A percentile compares a stretch with the other conserved stretches of the same genome.
Conservation (phyloP, 441 rosid species). For the Pelargonium australe region DNA sequence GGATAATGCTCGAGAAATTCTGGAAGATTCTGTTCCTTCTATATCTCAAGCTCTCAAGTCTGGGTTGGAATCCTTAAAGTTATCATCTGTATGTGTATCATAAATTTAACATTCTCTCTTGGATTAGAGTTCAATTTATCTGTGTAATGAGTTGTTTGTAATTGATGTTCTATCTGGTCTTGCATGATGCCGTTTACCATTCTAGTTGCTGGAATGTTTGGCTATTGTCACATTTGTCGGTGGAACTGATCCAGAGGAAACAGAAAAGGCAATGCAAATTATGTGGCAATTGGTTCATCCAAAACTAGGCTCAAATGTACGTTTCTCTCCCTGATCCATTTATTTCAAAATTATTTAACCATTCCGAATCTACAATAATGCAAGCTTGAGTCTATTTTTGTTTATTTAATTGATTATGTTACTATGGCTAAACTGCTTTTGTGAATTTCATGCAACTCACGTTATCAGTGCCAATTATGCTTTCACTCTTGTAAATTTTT, state of each 20-base stretch:
- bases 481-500: no score
- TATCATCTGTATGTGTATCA: slow-evolving; percentile 43
- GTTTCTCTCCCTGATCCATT: slow-evolving; percentile 16
- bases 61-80: slow-evolving; percentile 44
- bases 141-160: neutral
- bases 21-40: slow-evolving; percentile 57
- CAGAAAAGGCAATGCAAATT: slow-evolving; percentile 71
- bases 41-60: slow-evolving; percentile 69
- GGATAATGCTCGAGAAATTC: slow-evolving; percentile 55
- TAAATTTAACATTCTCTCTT: neutral
- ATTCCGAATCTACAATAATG: neutral
- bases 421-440: no score
- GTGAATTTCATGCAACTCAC: no score
- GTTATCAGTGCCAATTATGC: neutral
- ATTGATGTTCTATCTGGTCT: slow-evolving; percentile 7
- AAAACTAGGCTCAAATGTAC: slow-evolving; percentile 77
- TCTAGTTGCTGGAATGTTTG: slow-evolving; percentile 71
- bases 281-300: slow-evolving; percentile 93
- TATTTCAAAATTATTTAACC: neutral
- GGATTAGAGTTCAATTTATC: no score
- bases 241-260: slow-evolving; percentile 57
- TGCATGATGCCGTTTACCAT: slow-evolving; percentile 14
- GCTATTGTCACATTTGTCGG: slow-evolving; percentile 79
- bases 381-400: neutral
- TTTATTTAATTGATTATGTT: neutral